Conservation (phyloP, 225 moss, liverwort and hornwort species). For the Neckera pumila region DNA sequence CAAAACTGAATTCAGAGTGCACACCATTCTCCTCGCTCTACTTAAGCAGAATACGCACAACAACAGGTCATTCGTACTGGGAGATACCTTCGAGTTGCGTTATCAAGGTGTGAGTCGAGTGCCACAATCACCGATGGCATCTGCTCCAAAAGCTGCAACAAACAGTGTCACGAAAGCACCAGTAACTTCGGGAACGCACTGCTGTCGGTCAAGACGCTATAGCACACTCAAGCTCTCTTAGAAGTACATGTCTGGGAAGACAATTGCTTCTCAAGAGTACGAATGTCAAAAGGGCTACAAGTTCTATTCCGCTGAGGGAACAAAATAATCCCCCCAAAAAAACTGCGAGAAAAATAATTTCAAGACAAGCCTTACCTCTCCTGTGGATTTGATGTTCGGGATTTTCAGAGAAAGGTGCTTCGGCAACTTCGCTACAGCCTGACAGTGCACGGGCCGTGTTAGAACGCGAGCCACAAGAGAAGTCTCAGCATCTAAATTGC, state of each 20-base stretch:
- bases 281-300: not conserved
- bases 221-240: not conserved
- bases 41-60: not conserved
- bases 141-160: slow-evolving; percentile 43
- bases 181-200: not conserved
- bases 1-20: not conserved
- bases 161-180: not conserved
- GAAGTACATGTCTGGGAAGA: not conserved
- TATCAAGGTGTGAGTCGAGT: slow-evolving; percentile 41
- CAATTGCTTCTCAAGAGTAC: not conserved
- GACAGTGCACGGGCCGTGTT: slow-evolving; percentile 2
- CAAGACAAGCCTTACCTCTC: slow-evolving; percentile 18
- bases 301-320: not conserved
- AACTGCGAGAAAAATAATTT: not conserved
- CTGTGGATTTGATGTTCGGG: slow-evolving; percentile 27
- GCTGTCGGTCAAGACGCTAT: not conserved
- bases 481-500: not conserved
- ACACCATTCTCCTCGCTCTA: not conserved
- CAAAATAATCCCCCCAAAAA: not conserved
- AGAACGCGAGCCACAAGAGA: not conserved
- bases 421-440: slow-evolving; percentile 48
- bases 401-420: slow-evolving; percentile 35
- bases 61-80: not conserved
- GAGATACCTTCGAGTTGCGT: slow-evolving; percentile 31
- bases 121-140: slow-evolving; percentile 50